Base-by-base conservation (phyloP, 2,329 filamentous ascomycete species). In the Trichothecium roseum region DNA sequence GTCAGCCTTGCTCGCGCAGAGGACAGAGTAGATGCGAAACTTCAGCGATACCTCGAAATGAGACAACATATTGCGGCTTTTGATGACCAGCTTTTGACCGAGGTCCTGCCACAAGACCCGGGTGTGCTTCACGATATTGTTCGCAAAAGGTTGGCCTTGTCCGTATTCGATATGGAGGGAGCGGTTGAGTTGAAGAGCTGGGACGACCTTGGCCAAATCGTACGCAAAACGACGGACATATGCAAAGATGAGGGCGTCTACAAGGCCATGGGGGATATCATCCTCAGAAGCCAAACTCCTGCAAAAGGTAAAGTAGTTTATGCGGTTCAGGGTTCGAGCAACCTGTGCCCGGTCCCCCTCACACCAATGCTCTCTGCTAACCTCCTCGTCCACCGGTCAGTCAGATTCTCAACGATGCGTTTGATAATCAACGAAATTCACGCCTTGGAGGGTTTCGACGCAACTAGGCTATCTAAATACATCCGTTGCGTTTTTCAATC, bases 151-250 rank as follows among this genome's bases (percentile, higher is more conserved):
- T 68, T 78, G 5, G 71, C 76, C 3, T 57, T 94, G 14, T 62
- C 85, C 7, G 74, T 81, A 1, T 84, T 88, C 43, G 82, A 91
- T 44, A 83, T 94, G 41, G 87, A 94, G 59, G 81, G 77, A 3
- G 75, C 80, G 0, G 60, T 83, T 28, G 67, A 65, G 22, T 62
- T 91, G 4, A 71, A 76, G 40, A 65, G 70, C 15, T 91, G 80
- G 81, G 71, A 82, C 30, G 67, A 73, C 27, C 59, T 93, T 2
- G 60, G 66, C 5, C 54, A 61, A 13, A 72, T 86, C 7, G 68
- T 91, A 16, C 49, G 68, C 36, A 68, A 63, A 35, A 66, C 68
- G 1, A 6, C 10, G 5, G 57, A 56, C 5, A 35, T 47, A 1
- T 74, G 66, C 37, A 53, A 56, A 14, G 63, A 63, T 34, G 56